These are phyloP conservation scores for Albatrellus sp. DNA, from an alignment of 1,284 basidiomycete genomes.

Conservation along the genomic window DNA sequence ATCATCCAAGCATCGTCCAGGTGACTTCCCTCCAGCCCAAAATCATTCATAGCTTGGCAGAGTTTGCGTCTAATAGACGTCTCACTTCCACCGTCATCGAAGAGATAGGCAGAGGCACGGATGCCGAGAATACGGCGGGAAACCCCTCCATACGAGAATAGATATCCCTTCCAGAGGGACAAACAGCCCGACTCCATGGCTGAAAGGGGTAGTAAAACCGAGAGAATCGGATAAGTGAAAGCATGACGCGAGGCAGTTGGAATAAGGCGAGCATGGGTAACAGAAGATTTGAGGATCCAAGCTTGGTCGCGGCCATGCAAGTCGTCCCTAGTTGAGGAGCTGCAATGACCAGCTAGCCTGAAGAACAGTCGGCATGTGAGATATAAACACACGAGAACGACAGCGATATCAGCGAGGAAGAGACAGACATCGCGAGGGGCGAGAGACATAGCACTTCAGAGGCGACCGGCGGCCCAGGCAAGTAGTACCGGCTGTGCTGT, in stretches of 20 bases:
- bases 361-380: no score
- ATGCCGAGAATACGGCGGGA: slow-evolving; percentile 36
- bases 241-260: slow-evolving; percentile 38
- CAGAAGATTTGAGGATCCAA: slow-evolving; percentile 39
- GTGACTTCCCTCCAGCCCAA: slow-evolving; percentile 13
- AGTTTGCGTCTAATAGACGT: slow-evolving; percentile 29
- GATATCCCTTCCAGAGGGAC: slow-evolving; percentile 35
- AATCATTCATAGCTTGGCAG: slow-evolving; percentile 20
- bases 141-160: slow-evolving; percentile 39
- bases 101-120: slow-evolving; percentile 35
- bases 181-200: slow-evolving; percentile 38
- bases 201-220: slow-evolving; percentile 46
- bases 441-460: no score
- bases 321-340: slow-evolving; percentile 7
- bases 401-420: no score
- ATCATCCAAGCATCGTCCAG: slow-evolving; percentile 54
- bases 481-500: no score
- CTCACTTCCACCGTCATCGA: slow-evolving; percentile 11
- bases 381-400: no score
- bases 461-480: no score
- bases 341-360: not conserved
- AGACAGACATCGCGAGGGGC: no score
- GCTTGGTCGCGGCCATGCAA: slow-evolving; percentile 28
- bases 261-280: slow-evolving; percentile 46
- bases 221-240: slow-evolving; percentile 57